phyloP scores from a whole-genome alignment of 2,329 filamentous ascomycete genomes.

The Pseudogymnoascus sp. region DNA sequence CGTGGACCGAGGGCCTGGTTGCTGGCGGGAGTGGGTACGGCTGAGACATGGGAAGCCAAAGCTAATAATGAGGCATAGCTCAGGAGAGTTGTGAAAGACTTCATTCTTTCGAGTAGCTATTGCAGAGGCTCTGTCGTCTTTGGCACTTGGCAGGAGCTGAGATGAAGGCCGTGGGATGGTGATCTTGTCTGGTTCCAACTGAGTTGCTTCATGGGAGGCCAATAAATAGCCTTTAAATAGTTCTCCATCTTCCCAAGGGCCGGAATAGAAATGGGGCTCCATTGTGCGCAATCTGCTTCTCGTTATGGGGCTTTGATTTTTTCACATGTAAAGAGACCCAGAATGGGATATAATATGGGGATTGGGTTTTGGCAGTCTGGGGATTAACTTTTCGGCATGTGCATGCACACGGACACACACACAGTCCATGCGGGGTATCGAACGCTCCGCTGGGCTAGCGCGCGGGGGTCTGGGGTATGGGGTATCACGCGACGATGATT shows the following conservation, averaged over 20 bases:
- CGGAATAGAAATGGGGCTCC: not conserved
- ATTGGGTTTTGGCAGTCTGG: not conserved
- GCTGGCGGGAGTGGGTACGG: not conserved
- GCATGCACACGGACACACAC: not conserved
- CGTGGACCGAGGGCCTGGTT: not conserved
- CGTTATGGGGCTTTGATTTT: not conserved
- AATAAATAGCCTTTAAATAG: not conserved
- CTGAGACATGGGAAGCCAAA: not conserved
- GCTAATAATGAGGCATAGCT: not conserved
- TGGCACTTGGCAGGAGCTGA: not conserved
- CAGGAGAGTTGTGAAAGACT: not conserved
- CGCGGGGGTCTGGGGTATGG: not conserved
- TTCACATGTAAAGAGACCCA: not conserved
- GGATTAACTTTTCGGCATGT: conserved; percentile 5
- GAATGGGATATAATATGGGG: not conserved
- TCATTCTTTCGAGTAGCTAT: not conserved
- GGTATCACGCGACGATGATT: not conserved
- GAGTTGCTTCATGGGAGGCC: not conserved
- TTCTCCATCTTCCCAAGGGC: not conserved
- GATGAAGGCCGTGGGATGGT: not conserved
- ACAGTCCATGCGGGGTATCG: not conserved
- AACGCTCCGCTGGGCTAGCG: not conserved
- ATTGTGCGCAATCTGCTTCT: not conserved
- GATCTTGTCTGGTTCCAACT: not conserved
- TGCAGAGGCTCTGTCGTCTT: not conserved